Conservation (phyloP, 495 filamentous ascomycete species). For the Penicillium manginii region DNA sequence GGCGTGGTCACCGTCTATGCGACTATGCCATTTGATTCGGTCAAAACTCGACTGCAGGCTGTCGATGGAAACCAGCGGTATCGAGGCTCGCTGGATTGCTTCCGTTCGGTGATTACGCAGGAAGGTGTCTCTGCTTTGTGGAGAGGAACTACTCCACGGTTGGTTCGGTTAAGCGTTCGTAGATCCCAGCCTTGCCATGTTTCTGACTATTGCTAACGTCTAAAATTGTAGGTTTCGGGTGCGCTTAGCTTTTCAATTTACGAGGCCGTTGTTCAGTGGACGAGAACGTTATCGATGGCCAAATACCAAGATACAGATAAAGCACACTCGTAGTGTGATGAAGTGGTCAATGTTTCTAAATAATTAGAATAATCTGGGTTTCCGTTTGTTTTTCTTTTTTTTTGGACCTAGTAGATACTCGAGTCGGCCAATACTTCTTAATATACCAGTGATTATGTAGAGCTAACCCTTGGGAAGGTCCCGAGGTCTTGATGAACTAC, state of each 20-base stretch:
- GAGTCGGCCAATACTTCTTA: too few relatives aligned
- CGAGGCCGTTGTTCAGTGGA: slow-evolving; percentile 13
- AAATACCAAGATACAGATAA: neutral
- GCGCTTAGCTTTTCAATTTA: slow-evolving; percentile 17
- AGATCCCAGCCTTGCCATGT: neutral
- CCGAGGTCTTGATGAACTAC: too few relatives aligned
- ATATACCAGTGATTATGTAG: too few relatives aligned
- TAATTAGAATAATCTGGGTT: too few relatives aligned
- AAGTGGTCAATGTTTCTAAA: neutral
- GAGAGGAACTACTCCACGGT: slow-evolving; percentile 24
- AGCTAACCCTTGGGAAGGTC: too few relatives aligned
- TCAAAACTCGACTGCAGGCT: slow-evolving; percentile 65
- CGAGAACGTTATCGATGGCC: neutral
- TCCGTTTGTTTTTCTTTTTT: too few relatives aligned
- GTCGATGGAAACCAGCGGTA: slow-evolving; percentile 33
- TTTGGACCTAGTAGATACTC: too few relatives aligned
- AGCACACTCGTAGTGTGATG: neutral
- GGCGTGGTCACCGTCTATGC: slow-evolving; percentile 40
- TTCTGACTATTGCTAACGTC: neutral
- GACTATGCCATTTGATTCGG: slow-evolving; percentile 68
- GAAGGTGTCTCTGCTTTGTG: slow-evolving; percentile 24
- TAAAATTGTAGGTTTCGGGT: slow-evolving; percentile 3
- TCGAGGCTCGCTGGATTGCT: slow-evolving; percentile 18
- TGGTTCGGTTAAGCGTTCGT: slow-evolving; percentile 25
- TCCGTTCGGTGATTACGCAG: slow-evolving; percentile 15